phyloP scores from a whole-genome alignment of 768 basidiomycete species.

The Sarcomyxa edulis region DNA sequence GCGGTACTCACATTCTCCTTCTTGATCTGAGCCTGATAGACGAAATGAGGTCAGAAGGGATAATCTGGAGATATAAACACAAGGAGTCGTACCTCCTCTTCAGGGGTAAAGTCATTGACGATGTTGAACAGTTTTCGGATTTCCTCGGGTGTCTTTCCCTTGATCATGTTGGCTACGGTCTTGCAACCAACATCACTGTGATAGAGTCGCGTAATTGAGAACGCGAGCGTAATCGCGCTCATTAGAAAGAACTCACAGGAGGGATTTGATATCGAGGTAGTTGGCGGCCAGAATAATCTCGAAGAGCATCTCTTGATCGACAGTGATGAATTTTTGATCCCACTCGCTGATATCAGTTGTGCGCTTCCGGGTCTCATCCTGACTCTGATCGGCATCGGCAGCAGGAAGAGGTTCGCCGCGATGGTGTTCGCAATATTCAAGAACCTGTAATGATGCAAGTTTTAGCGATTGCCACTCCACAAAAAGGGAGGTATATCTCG shows the following conservation, averaged over 20 bases:
- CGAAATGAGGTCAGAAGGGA: constrained; percentile 6
- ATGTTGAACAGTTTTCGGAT: constrained; percentile 98
- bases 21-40: constrained; percentile 87
- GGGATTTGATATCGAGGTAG: constrained; percentile 98
- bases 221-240: constrained; percentile 5
- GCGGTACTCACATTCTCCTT: constrained; percentile 85
- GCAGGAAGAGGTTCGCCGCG: constrained; percentile 93
- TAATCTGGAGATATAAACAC: constrained; percentile 8
- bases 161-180: constrained; percentile 99
- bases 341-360: constrained; percentile 99
- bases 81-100: constrained; percentile 77
- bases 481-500: background rate
- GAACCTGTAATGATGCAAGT: constrained; percentile 51
- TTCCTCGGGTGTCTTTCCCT: constrained; percentile 99
- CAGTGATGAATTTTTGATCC: constrained; percentile 98
- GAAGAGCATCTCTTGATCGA: constrained; percentile 99
- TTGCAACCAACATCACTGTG: constrained; percentile 93
- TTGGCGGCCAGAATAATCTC: constrained; percentile 99
- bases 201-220: too few species aligned
- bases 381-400: constrained; percentile 71
- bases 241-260: constrained; percentile 69
- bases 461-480: too few species aligned
- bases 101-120: constrained; percentile 96
- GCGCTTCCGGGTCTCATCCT: constrained; percentile 94
- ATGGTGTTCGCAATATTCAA: constrained; percentile 99